phyloP scores from a whole-genome alignment of 129 eudicot species.

The Tagetes patula region DNA sequence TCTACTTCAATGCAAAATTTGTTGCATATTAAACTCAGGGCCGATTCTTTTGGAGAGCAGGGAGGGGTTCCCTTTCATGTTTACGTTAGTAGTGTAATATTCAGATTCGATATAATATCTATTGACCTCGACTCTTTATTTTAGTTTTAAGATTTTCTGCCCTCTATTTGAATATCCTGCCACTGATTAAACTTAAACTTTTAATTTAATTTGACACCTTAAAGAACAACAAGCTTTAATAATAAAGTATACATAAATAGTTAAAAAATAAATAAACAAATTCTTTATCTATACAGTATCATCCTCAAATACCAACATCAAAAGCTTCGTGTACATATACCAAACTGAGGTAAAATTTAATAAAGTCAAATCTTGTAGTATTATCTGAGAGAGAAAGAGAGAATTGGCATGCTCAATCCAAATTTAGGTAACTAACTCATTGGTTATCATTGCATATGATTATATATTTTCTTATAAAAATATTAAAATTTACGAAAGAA shows the following conservation, averaged over 20 bases:
- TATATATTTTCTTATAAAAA: neutral
- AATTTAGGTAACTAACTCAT: slow-evolving; percentile 27
- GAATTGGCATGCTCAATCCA: slow-evolving; percentile 58
- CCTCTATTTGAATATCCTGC: too few relatives aligned
- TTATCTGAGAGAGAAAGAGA: slow-evolving; percentile 25
- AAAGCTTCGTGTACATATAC: slow-evolving; percentile 22
- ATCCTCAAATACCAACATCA: slow-evolving; percentile 24
- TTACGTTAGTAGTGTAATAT: too few relatives aligned
- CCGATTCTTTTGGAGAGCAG: too few relatives aligned
- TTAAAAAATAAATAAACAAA: slow-evolving; percentile 21
- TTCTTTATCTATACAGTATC: slow-evolving; percentile 30
- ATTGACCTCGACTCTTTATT: too few relatives aligned
- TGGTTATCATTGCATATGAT: slow-evolving; percentile 54
- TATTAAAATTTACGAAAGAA: slow-evolving; percentile 30
- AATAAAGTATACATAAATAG: slow-evolving; percentile 21
- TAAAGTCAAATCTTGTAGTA: slow-evolving; percentile 19
- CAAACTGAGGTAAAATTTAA: slow-evolving; percentile 12
- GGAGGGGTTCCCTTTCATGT: too few relatives aligned
- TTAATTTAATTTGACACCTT: slow-evolving; percentile 3
- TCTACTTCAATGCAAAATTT: too few relatives aligned
- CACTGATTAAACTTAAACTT: too few relatives aligned
- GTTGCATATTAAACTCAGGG: too few relatives aligned
- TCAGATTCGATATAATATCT: too few relatives aligned
- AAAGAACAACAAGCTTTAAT: slow-evolving; percentile 20
- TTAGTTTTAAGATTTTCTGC: too few relatives aligned